Conservation (phyloP, 1,139 yeast genomes). For the Diutina neorugosa region DNA sequence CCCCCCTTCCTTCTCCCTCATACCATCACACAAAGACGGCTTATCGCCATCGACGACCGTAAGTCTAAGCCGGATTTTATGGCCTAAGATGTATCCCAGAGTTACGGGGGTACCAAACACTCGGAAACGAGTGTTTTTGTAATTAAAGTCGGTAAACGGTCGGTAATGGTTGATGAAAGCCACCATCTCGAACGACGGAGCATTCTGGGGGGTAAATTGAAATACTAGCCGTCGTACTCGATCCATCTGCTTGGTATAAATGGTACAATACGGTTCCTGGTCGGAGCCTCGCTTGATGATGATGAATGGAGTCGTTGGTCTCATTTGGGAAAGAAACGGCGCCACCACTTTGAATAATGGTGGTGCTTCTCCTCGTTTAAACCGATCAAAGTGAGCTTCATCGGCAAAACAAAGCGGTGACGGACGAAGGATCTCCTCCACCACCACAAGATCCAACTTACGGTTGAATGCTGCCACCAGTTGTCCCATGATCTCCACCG, state of each 20-base stretch:
- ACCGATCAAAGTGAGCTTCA: conserved; percentile 18
- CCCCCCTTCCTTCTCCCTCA: conserved; percentile 20
- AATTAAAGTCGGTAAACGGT: conserved; percentile 31
- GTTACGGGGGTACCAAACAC: conserved; percentile 25
- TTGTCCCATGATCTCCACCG: conserved; percentile 8
- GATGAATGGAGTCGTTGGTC: conserved; percentile 26
- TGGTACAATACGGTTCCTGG: conserved; percentile 20
- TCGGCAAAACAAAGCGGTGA: conserved; percentile 20
- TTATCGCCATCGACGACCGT: conserved; percentile 22
- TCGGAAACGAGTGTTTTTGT: conserved; percentile 26
- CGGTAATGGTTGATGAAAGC: conserved; percentile 25
- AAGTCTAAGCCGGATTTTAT: conserved; percentile 25
- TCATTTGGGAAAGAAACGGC: conserved; percentile 25
- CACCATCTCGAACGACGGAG: conserved; percentile 14
- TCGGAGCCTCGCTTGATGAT: conserved; percentile 14
- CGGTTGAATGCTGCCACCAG: conserved; percentile 12
- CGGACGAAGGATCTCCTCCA: conserved; percentile 22
- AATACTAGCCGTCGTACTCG: conserved; percentile 20
- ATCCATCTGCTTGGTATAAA: conserved; percentile 18
- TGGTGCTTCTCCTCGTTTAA: conserved; percentile 17
- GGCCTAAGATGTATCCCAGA: conserved; percentile 18
- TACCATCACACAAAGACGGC: conserved; percentile 25
- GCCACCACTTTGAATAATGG: conserved; percentile 25
- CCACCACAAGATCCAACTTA: conserved; percentile 21
- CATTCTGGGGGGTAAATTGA: conserved; percentile 14